These are phyloP conservation scores for Tagetes patula DNA, from an alignment of 129 eudicot genomes.

Conservation along the genomic window DNA sequence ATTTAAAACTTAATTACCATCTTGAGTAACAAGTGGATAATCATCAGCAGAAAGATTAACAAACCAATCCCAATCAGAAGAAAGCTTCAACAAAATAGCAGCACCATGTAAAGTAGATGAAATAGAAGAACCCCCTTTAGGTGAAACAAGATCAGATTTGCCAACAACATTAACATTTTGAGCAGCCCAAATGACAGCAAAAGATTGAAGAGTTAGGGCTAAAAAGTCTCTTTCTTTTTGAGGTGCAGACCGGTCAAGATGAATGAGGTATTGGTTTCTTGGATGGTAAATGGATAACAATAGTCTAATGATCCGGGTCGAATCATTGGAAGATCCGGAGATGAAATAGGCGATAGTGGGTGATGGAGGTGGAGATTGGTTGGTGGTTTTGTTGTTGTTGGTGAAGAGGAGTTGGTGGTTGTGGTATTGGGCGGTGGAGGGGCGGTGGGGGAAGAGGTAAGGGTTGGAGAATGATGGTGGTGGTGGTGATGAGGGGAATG, in stretches of 20 bases:
- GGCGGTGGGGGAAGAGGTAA: slow-evolving; percentile 50
- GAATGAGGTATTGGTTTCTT: slow-evolving; percentile 64
- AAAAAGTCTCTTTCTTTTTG: slow-evolving; percentile 60
- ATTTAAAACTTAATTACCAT: slow-evolving; percentile 52
- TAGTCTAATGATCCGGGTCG: slow-evolving; percentile 59
- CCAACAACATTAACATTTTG: slow-evolving; percentile 81
- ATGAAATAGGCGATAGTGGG: slow-evolving; percentile 84
- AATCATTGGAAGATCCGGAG: slow-evolving; percentile 68
- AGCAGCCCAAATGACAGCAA: slow-evolving; percentile 62
- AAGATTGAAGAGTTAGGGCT: slow-evolving; percentile 52
- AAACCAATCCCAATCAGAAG: slow-evolving; percentile 84
- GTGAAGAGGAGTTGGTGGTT: slow-evolving; percentile 46
- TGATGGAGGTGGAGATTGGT: slow-evolving; percentile 48
- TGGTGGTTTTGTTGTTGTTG: slow-evolving; percentile 25
- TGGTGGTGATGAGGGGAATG: slow-evolving; percentile 32
- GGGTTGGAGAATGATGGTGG: slow-evolving; percentile 48
- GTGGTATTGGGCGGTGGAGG: slow-evolving; percentile 41
- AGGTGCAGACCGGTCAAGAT: slow-evolving; percentile 67
- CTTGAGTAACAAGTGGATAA: slow-evolving; percentile 96
- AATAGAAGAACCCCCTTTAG: slow-evolving; percentile 53
- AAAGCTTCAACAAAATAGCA: slow-evolving; percentile 59
- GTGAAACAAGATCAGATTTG: slow-evolving; percentile 54
- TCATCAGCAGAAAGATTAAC: slow-evolving; percentile 71
- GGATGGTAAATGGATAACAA: slow-evolving; percentile 77
- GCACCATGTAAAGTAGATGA: slow-evolving; percentile 77